A percentile compares a stretch with the other conserved stretches of the same genome.
Evolutionary conservation across 306 rosid species (phyloP).

Genomic region (Phaseolus lunatus): DNA sequence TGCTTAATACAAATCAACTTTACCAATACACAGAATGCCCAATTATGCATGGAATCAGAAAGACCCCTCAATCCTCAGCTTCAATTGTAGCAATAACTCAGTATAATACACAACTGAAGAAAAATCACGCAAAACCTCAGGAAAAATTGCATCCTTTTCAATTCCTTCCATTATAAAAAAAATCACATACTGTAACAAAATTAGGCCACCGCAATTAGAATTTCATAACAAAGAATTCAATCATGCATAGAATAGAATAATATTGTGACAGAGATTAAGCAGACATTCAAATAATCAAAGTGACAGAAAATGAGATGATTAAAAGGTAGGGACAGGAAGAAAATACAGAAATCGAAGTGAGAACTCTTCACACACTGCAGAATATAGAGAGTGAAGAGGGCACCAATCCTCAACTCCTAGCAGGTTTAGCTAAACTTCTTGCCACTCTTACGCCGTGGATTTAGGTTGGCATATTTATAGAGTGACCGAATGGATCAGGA

Average conservation of each 20-base stretch:
- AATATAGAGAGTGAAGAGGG: background rate
- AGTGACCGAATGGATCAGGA: background rate
- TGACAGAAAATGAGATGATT: background rate
- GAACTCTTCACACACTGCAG: background rate
- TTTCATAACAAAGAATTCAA: background rate
- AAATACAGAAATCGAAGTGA: background rate
- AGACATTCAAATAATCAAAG: background rate
- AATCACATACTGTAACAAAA: background rate
- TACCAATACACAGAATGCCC: background rate
- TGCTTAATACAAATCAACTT: background rate
- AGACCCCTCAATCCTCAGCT: background rate
- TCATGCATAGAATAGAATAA: no score
- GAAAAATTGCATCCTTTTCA: background rate
- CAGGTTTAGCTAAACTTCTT: background rate
- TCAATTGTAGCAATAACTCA: background rate
- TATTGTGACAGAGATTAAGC: background rate
- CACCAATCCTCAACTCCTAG: background rate
- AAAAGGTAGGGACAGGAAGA: background rate
- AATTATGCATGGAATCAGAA: background rate
- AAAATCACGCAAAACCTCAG: background rate
- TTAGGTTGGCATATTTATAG: conserved; percentile 6
- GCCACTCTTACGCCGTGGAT: background rate
- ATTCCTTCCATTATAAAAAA: background rate
- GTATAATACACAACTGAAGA: background rate
- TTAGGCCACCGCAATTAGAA: background rate